Base-by-base conservation (phyloP, 2,329 filamentous ascomycete species). In the Capronia epimyces region DNA sequence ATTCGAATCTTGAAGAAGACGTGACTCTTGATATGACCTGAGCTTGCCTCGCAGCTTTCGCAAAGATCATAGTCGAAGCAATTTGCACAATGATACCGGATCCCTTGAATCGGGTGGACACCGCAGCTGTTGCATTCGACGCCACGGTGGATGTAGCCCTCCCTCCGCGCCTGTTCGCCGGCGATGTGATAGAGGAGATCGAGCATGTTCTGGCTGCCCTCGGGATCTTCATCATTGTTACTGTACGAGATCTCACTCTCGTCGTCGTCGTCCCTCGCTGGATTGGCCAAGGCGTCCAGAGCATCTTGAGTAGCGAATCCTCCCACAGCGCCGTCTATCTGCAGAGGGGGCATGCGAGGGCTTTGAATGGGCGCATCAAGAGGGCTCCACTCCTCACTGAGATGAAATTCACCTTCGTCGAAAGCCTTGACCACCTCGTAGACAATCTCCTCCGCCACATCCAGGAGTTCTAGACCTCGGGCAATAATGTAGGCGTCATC, bases 11-110 rank as follows among this genome's bases (percentile, higher is more conserved):
- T 97, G 76, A 94, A 95, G 70, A 98, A 97, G 40, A 97, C 81
- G 68, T 98, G 93, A 1, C 89, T 95, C 67, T 91, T 94, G 63
- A 80, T 82, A 65, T 95, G 91, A 3, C 87, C 81, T 51, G 74
- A 68, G 60, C 74, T 70, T 13, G 78, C 75, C 70, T 98, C 91
- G 70, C 93, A 98, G 6, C 84, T 84, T 65, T 96, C 89, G 72
- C 93, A 98, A 1, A 98, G 80, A 66, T 98, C 93, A 65, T 89
- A 97, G 69, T 98, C 91, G 58, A 87, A 82, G 66, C 93, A 98
- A 71, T 98, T 97, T 61, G 89, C 84, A 69, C 93, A 98, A 53
- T 90, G 86, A 72, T 95, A 98, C 50, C 93, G 82, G 54, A 95
- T 86, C 13, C 93, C 93, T 46, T 88, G 84, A 55, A 98, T 97